Evolutionary conservation across 805 yeast species (phyloP).

Genomic region (Cyberlindnera mississippiensis): DNA sequence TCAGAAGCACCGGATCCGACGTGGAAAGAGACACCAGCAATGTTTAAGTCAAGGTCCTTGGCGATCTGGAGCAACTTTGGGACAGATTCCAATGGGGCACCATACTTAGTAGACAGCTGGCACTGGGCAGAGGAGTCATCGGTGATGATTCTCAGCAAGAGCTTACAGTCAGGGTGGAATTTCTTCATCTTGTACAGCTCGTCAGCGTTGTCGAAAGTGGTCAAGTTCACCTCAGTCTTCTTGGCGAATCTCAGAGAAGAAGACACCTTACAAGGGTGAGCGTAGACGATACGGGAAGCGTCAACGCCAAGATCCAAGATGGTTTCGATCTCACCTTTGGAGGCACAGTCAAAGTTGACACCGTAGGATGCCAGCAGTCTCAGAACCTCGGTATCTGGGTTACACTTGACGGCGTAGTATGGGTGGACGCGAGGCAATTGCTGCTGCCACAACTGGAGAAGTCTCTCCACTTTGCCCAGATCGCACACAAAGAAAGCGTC

Average conservation of each 20-base stretch:
- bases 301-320: conserved; percentile 59
- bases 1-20: conserved; percentile 93
- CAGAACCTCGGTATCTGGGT: conserved; percentile 64
- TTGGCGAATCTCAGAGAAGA: conserved; percentile 74
- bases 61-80: conserved; percentile 57
- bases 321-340: conserved; percentile 73
- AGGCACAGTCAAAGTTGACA: conserved; percentile 89
- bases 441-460: conserved; percentile 58
- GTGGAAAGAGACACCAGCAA: conserved; percentile 90
- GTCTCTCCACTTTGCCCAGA: conserved; percentile 62
- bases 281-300: conserved; percentile 73
- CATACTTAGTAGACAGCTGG: conserved; percentile 83
- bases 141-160: conserved; percentile 79
- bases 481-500: conserved; percentile 89
- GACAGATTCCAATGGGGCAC: conserved; percentile 62
- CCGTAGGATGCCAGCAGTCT: conserved; percentile 56
- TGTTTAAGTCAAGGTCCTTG: conserved; percentile 52
- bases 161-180: conserved; percentile 63
- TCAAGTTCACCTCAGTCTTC: conserved; percentile 52
- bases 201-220: conserved; percentile 87
- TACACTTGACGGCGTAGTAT: conserved; percentile 94
- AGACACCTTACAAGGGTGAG: conserved; percentile 90
- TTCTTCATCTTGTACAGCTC: conserved; percentile 72
- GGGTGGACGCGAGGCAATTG: conserved; percentile 75
- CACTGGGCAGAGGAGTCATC: conserved; percentile 88